Evolutionary conservation across 768 basidiomycete genomes (phyloP).

Genomic region (Rhizopogon vesiculosus): DNA sequence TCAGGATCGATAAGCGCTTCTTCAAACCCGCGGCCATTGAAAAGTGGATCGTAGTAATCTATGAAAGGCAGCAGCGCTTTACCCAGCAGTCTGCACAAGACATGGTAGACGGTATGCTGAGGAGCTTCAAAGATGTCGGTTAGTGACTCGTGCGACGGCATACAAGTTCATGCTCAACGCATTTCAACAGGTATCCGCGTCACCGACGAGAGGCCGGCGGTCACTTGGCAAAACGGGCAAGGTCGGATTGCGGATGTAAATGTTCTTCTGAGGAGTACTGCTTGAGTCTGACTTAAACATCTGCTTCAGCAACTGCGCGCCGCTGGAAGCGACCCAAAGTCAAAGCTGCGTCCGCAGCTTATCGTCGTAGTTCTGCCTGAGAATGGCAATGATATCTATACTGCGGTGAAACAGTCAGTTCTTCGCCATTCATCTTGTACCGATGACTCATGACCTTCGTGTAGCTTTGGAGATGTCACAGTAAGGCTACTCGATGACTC

Average conservation of each 20-base stretch:
- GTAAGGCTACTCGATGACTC: constrained; percentile 26
- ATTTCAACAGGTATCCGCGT: constrained; percentile 51
- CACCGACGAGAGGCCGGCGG: constrained; percentile 35
- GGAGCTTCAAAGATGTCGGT: constrained; percentile 55
- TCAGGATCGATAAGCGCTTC: constrained; percentile 70
- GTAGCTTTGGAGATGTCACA: constrained; percentile 67
- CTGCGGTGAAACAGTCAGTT: constrained; percentile 72
- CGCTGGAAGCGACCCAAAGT: constrained; percentile 42
- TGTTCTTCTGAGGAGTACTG: not conserved
- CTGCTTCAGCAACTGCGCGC: constrained; percentile 40
- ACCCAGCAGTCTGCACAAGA: constrained; percentile 40
- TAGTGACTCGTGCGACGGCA: constrained; percentile 20
- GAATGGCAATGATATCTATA: constrained; percentile 71
- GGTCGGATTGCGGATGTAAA: constrained; percentile 44
- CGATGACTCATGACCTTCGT: constrained; percentile 6
- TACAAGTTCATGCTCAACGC: not conserved
- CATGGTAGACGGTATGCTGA: constrained; percentile 50
- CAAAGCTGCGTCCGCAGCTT: constrained; percentile 43
- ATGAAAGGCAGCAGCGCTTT: constrained; percentile 61
- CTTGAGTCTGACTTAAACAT: not conserved
- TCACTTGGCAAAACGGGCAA: constrained; percentile 57
- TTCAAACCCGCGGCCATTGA: constrained; percentile 48
- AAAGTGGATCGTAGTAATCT: constrained; percentile 62
- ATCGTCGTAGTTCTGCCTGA: constrained; percentile 71
- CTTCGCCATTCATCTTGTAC: not conserved